Base-by-base conservation (phyloP, 202 grass and related monocot species). In the Saccharum hybrid region DNA sequence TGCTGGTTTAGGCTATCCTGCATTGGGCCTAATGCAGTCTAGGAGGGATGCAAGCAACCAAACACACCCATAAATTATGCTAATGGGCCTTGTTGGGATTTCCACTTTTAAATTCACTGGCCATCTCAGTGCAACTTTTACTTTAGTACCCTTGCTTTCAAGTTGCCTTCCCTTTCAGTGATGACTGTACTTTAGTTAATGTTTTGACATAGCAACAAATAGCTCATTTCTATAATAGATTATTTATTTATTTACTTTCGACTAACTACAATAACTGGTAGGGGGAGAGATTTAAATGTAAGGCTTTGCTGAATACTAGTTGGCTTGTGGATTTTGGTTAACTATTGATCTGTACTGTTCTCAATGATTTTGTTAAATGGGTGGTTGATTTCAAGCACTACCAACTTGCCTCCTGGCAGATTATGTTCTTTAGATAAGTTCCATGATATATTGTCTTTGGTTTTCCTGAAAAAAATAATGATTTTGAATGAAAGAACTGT, bases 281-380 rank as follows among this genome's bases (percentile, higher is more conserved):
- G 43, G 12, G 10, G 36, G 12, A 45, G 18, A 37, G 3, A n/a
- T 56, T 56, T 66, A 2, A 41, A 54, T 65, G 23, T 22, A 65
- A 8, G 42, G 31, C 7, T 87, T 82, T 81, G 36, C 45, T 79
- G 66, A 71, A 15, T 52, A 85, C 31, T 43, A 67, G 10, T 46
- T 66, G 76, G 61, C 41, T 49, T n/a, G 7, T 38, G 34, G 31
- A 68, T 57, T 69, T 18, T 57, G 14, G 34, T 80, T 51, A 10
- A 54, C 39, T 80, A 22, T 67, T 52, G 28, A 34, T 30, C 45
- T 8, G 49, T 54, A 38, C 43, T 10, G 19, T 26, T 63, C 37
- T 63, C 34, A 70, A 63, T 76, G 36, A 42, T 76, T n/a, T 76
- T 21, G 36, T 68, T 37, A 42, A 61, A 42, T 11, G 38, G 12